Base-by-base conservation (phyloP, 768 basidiomycete genomes). In the Wakefieldia striispora region DNA sequence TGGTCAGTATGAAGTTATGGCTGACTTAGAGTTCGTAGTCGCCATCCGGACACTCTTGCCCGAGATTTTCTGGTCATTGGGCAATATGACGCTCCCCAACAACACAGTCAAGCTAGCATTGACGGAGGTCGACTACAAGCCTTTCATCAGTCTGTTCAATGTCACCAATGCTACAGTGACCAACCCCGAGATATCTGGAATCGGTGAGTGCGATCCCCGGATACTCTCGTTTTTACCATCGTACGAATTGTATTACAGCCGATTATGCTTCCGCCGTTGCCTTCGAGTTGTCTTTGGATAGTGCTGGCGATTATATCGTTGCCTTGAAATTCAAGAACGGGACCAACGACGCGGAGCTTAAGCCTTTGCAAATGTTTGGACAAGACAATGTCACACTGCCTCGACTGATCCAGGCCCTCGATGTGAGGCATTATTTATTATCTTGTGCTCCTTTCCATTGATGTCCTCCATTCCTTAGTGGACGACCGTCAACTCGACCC, bases 241-340 rank as follows among this genome's bases (percentile, higher is more conserved):
- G n/a, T n/a, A n/a, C n/a, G n/a, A n/a, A n/a, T n/a, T n/a, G n/a
- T n/a, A n/a, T n/a, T 34, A 17, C 49, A 90, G 89, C 83, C 47
- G 76, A 90, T 65, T 89, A 77, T 60, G 81, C 83, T 10, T 83
- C 86, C 41, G 85, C 84, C 26, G 65, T 89, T 47, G 85, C 80
- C 44, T 79, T 91, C 45, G 89, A 91, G 72, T 76, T 91, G 51
- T 69, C 60, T 29, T 75, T 81, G 44, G 78, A 81, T 21, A 74
- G 76, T 45, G 76, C 82, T 16, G 85, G 85, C 26, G 81, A 89
- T 45, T 74, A 81, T 54, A 76, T 83, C 39, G 84, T 91, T 60
- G 81, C 88, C 55, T 74, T 91, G 80, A 84, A 80, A 67, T 89
- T 90, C 78, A 85, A 82, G 77, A 91, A 91, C 63, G 88, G 88